Evolutionary conservation across 345 rosid genomes (phyloP).

Genomic region (Excoecaria agallocha): DNA sequence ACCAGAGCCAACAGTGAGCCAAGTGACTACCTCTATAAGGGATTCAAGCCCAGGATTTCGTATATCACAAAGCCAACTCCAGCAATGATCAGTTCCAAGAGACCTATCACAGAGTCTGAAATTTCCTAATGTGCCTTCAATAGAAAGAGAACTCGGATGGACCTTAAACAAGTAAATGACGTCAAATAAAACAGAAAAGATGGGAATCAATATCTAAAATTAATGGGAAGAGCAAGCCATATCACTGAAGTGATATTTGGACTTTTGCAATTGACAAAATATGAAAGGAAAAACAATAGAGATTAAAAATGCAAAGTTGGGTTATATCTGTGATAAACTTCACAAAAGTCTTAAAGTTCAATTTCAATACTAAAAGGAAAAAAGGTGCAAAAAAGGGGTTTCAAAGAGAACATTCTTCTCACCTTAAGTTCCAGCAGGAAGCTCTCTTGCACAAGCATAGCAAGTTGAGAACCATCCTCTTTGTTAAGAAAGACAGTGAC

Average conservation of each 20-base stretch:
- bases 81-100: constrained; percentile 62
- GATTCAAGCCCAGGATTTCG: constrained; percentile 95
- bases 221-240: background rate
- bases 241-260: background rate
- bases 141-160: constrained; percentile 82
- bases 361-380: background rate
- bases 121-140: constrained; percentile 93
- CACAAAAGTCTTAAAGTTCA: background rate
- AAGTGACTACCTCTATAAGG: constrained; percentile 70
- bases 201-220: background rate
- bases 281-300: background rate
- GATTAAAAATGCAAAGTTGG: background rate
- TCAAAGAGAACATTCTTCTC: constrained; percentile 18
- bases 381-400: constrained; percentile 1
- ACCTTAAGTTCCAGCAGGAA: constrained; percentile 91
- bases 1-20: background rate
- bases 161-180: constrained; percentile 50
- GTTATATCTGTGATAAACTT: background rate
- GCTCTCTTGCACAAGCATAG: constrained; percentile 91
- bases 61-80: constrained; percentile 98
- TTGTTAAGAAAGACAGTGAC: constrained; percentile 88
- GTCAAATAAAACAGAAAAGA: background rate
- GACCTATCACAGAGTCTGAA: constrained; percentile 94
- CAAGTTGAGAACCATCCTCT: constrained; percentile 97
- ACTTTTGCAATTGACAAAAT: background rate